Evolutionary conservation across 2,329 filamentous ascomycete species (phyloP).

Genomic region (Albifimbria verrucaria): DNA sequence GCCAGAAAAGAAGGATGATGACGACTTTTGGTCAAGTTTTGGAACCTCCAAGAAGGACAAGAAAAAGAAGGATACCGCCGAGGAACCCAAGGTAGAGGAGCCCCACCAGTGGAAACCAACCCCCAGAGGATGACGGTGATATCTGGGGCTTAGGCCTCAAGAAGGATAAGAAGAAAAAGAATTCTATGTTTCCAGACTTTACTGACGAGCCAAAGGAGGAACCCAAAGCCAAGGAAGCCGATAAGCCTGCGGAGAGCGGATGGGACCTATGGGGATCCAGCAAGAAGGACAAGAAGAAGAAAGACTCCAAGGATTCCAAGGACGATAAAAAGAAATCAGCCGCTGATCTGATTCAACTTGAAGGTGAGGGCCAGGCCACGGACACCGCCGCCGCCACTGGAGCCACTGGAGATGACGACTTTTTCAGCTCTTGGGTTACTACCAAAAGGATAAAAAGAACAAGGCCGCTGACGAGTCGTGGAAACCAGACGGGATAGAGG

Average conservation of each 20-base stretch:
- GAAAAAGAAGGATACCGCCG: constrained; percentile 14
- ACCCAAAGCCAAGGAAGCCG: background rate
- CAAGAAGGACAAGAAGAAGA: constrained; percentile 41
- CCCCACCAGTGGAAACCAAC: background rate
- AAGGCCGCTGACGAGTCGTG: constrained; percentile 27
- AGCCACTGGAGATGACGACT: constrained; percentile 42
- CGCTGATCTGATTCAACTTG: constrained; percentile 33
- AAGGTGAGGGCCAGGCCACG: constrained; percentile 4
- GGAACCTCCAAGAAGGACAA: constrained; percentile 6
- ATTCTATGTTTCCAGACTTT: constrained; percentile 8
- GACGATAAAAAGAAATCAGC: constrained; percentile 40
- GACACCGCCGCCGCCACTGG: constrained; percentile 20
- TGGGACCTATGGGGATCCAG: constrained; percentile 24
- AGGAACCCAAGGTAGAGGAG: background rate
- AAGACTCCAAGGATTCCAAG: constrained; percentile 17
- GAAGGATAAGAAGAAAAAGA: constrained; percentile 40
- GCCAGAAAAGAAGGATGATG: constrained; percentile 4
- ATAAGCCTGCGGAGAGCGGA: constrained; percentile 15
- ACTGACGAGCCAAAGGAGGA: constrained; percentile 6
- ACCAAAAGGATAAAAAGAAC: constrained; percentile 47
- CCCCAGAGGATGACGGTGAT: constrained; percentile 11
- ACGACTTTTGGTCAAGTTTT: constrained; percentile 8
- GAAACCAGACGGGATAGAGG: constrained; percentile 40
- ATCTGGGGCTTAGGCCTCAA: constrained; percentile 24
- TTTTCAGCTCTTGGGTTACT: constrained; percentile 55